These are phyloP conservation scores for Rhynchosporium secalis DNA, from an alignment of 2,329 filamentous ascomycete species.

Conservation along the genomic window DNA sequence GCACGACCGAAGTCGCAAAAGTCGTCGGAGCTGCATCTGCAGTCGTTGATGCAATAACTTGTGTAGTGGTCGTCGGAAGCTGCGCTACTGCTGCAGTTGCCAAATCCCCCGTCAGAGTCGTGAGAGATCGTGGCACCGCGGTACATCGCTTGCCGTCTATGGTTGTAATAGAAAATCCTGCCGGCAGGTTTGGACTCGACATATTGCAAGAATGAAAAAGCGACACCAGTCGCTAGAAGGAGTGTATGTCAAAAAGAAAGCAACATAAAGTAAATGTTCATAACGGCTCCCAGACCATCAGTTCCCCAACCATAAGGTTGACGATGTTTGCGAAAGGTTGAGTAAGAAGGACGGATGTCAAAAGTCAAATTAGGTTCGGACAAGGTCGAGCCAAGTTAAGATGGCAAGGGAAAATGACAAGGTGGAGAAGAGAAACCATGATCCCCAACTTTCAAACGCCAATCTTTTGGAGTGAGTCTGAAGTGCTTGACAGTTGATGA, in stretches of 20 bases:
- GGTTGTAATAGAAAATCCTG: constrained; percentile 51
- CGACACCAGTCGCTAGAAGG: constrained; percentile 34
- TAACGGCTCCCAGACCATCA: constrained; percentile 35
- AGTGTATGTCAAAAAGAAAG: constrained; percentile 21
- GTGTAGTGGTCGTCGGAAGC: constrained; percentile 15
- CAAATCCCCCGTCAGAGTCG: constrained; percentile 26
- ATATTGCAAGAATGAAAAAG: constrained; percentile 41
- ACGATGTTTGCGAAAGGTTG: constrained; percentile 30
- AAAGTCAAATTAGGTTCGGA: constrained; percentile 4
- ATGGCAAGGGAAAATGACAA: constrained; percentile 20
- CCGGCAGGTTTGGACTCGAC: constrained; percentile 45
- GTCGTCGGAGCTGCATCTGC: constrained; percentile 14
- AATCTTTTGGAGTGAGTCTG: constrained; percentile 29
- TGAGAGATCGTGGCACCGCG: constrained; percentile 47
- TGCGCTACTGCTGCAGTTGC: constrained; percentile 19
- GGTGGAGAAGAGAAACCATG: constrained; percentile 27
- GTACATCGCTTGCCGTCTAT: constrained; percentile 55
- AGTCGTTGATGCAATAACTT: constrained; percentile 9
- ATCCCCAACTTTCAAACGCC: constrained; percentile 34
- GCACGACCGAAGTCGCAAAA: constrained; percentile 9
- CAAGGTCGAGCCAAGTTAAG: neutral
- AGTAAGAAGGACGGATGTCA: constrained; percentile 25
- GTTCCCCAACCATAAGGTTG: constrained; percentile 28
- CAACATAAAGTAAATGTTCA: constrained; percentile 10
- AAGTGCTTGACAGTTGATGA: constrained; percentile 23